These are phyloP conservation scores for Ogataea populi-albae DNA, from an alignment of 805 yeast species.

Conservation along the genomic window DNA sequence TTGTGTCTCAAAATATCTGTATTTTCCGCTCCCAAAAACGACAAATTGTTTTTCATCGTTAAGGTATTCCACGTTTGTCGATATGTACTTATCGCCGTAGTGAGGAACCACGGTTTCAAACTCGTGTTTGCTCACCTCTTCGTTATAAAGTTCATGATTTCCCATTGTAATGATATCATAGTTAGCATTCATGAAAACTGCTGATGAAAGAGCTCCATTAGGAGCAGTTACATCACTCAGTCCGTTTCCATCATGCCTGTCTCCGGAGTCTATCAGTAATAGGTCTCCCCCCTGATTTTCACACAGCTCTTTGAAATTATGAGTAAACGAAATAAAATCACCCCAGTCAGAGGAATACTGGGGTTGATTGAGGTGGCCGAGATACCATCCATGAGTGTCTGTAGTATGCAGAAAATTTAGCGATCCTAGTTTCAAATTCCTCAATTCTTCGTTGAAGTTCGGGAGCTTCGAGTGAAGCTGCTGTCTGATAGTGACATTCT, in stretches of 20 bases:
- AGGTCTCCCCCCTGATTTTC: constrained; percentile 52
- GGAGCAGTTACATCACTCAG: constrained; percentile 74
- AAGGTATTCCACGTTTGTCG: constrained; percentile 66
- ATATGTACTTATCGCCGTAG: constrained; percentile 63
- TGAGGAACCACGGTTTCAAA: constrained; percentile 54
- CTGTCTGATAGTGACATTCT: neutral
- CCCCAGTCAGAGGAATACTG: constrained; percentile 90
- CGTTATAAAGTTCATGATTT: constrained; percentile 82
- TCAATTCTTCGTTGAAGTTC: constrained; percentile 35
- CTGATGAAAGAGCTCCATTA: constrained; percentile 62
- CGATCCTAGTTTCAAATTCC: constrained; percentile 66
- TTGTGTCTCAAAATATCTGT: constrained; percentile 62
- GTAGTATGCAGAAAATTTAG: constrained; percentile 90
- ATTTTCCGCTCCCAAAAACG: constrained; percentile 65
- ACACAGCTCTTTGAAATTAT: constrained; percentile 40
- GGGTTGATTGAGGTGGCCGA: constrained; percentile 80
- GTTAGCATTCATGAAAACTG: constrained; percentile 59
- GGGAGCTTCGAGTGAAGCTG: constrained; percentile 29
- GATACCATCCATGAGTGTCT: constrained; percentile 96
- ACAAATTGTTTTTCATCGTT: constrained; percentile 44
- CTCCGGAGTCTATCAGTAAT: constrained; percentile 82
- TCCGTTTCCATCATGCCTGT: constrained; percentile 94
- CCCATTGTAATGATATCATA: constrained; percentile 84
- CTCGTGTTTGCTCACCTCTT: constrained; percentile 64
- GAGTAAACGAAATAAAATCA: constrained; percentile 70